These are phyloP conservation scores for Trichoderma sp. DNA, from an alignment of 2,329 filamentous ascomycete species.

Conservation along the genomic window DNA sequence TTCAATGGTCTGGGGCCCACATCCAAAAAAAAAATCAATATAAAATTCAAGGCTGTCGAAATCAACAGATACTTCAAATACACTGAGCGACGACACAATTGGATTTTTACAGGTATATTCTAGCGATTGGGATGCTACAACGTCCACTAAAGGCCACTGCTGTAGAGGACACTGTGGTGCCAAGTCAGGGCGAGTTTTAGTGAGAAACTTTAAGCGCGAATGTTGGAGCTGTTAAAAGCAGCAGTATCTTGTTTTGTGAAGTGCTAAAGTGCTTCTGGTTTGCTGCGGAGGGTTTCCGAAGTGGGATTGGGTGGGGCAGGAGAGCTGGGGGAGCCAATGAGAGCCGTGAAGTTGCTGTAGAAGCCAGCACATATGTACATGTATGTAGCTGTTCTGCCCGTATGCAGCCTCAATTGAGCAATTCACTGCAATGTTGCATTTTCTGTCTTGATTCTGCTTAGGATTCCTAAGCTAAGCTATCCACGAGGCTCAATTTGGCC, in stretches of 20 bases:
- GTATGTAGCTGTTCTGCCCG: neutral
- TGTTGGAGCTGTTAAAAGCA: neutral
- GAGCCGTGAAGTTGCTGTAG: neutral
- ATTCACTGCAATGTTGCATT: neutral
- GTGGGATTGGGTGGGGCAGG: neutral
- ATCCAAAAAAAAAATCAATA: neutral
- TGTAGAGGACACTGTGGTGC: neutral
- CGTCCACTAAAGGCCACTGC: neutral
- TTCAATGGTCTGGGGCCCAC: constrained; percentile 10
- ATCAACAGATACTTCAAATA: neutral
- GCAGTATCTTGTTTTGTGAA: neutral
- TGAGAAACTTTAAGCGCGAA: neutral
- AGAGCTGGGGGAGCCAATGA: neutral
- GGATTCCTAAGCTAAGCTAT: neutral
- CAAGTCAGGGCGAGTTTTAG: neutral
- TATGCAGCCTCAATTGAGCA: neutral
- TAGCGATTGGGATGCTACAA: neutral
- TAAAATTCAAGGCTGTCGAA: neutral
- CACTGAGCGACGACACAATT: neutral
- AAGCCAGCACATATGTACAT: neutral
- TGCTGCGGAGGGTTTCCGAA: neutral
- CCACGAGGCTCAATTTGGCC: neutral
- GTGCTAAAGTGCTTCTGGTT: neutral
- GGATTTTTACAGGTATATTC: neutral
- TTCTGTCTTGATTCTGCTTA: neutral